Evolutionary conservation across 768 basidiomycete genomes (phyloP).

Genomic region (Neoboletus magnificus): DNA sequence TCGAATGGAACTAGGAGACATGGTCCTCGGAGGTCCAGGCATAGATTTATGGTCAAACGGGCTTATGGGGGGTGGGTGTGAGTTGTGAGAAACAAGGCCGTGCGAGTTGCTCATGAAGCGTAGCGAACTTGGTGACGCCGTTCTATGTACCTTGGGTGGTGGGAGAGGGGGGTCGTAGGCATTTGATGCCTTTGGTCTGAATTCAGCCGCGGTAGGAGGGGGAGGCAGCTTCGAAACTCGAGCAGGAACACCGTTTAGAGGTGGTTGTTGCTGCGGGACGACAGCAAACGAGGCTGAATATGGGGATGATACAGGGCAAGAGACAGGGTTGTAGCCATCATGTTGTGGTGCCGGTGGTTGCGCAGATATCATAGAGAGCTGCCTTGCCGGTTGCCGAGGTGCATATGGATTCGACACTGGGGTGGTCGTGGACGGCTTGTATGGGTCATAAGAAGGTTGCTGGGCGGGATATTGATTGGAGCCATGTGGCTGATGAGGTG

Average conservation of each 20-base stretch:
- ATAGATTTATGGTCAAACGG: slow-evolving; percentile 20
- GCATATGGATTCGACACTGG: slow-evolving; percentile 22
- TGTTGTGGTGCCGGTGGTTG: slow-evolving; percentile 33
- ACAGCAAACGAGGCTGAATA: slow-evolving; percentile 18
- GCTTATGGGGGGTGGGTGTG: slow-evolving; percentile 10
- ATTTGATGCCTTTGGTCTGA: slow-evolving; percentile 61
- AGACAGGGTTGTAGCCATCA: slow-evolving; percentile 26
- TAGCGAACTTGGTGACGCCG: slow-evolving; percentile 23
- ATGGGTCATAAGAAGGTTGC: slow-evolving; percentile 33
- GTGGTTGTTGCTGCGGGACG: slow-evolving; percentile 11
- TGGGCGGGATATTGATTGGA: slow-evolving; percentile 15
- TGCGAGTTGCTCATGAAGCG: slow-evolving; percentile 21
- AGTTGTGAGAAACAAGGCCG: slow-evolving; percentile 6
- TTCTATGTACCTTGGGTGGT: slow-evolving; percentile 38
- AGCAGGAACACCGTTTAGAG: slow-evolving; percentile 22
- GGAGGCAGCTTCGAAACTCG: slow-evolving; percentile 33
- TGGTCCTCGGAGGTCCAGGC: slow-evolving; percentile 27
- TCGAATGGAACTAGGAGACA: slow-evolving; percentile 28
- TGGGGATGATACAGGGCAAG: slow-evolving; percentile 25
- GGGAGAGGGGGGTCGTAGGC: slow-evolving; percentile 79
- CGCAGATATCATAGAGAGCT: slow-evolving; percentile 8
- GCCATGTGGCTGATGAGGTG: slow-evolving; percentile 14
- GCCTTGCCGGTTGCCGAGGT: slow-evolving; percentile 12
- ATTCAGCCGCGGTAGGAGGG: slow-evolving; percentile 43
- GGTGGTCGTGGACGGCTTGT: slow-evolving; percentile 28